Percentiles rank a stretch among this genome's conserved stretches.
These are phyloP conservation scores for Dioscorea cayenensis DNA, from an alignment of 116 monocot genomes.

Conservation along the genomic window DNA sequence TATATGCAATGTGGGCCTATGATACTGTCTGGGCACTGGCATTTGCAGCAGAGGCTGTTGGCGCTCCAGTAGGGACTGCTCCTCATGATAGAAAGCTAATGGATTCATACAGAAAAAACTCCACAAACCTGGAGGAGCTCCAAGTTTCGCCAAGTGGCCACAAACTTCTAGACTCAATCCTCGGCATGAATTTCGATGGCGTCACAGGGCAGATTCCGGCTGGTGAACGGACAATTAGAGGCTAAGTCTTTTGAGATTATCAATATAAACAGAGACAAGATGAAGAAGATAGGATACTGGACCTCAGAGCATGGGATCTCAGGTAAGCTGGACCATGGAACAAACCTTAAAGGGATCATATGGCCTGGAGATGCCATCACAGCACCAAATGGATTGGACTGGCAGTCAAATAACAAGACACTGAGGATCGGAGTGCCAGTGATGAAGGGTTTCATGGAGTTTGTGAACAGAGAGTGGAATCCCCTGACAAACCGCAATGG, in stretches of 20 bases:
- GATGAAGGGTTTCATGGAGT: slow-evolving; percentile 31
- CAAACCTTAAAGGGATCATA: not conserved
- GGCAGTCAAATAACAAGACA: not conserved
- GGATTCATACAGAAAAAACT: not conserved
- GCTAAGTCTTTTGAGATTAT: slow-evolving; percentile 18
- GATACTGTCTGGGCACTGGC: slow-evolving; percentile 40
- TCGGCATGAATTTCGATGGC: slow-evolving; percentile 12
- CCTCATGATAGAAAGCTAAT: not conserved
- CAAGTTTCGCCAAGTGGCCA: slow-evolving; percentile 13
- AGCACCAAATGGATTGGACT: not conserved
- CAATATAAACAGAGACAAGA: slow-evolving; percentile 27
- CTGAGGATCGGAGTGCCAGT: not conserved
- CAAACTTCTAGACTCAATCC: slow-evolving; percentile 16
- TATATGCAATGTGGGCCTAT: slow-evolving; percentile 31
- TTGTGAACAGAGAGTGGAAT: slow-evolving; percentile 10
- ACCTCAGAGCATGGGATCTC: slow-evolving; percentile 15
- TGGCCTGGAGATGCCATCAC: not conserved
- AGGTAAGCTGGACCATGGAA: not conserved
- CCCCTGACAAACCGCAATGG: not conserved
- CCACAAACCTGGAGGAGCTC: slow-evolving; percentile 10
- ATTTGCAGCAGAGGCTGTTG: slow-evolving; percentile 17
- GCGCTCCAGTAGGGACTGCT: not conserved
- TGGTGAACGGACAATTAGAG: slow-evolving; percentile 22
- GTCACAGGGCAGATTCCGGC: slow-evolving; percentile 22
- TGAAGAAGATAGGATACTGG: slow-evolving; percentile 30